Evolutionary conservation across 768 basidiomycete species (phyloP), one percentile per base, ranked within the genome.

Genomic region (Leucosporidium creatinivorum): DNA sequence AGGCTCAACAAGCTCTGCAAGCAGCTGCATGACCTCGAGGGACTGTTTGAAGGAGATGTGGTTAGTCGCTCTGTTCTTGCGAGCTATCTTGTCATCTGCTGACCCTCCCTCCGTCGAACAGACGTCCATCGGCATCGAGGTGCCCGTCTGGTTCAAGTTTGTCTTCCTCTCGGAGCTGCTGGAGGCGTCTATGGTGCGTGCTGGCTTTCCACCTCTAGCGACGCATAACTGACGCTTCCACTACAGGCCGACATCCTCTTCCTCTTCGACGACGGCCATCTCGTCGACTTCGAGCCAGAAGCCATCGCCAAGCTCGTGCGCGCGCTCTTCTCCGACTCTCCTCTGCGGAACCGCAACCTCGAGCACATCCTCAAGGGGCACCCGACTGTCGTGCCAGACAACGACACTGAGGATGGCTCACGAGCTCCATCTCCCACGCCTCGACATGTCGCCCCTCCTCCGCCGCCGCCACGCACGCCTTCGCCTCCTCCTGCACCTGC

Each of bases 111-210:
- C 3, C 39, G 39, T 23, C 31, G 13, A 36, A 8, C 69, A 76
- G 74, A 65, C 77, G 0, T 72, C 75, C 1, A 75, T 80, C 30
- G 79, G 79, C 0, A 75, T 76, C 3, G 78, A 77, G 50, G 79
- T 80, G 0, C 78, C 78, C 1, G 69, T 77, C 31, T 81, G 80
- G 80, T 77, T 81, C 63, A 80, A 80, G 63, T 80, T 81, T 67
- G 77, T 76, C 62, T 81, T 80, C 74, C 70, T 81, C n/a, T 77
- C 78, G 9, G 81, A 81, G 72, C 72, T 81, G 17, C 77, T 81
- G 75, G 65, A 71, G 73, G 77, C 70, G 13, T 70, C 71, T 17
- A 68, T 70, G 69, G 67, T 63, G n/a, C n/a, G n/a, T n/a, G n/a
- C 19, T 25, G 71, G 61, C 54, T 17, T 25, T 39, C 51, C 36